Evolutionary conservation across 768 basidiomycete species (phyloP), one percentile per base, ranked within the genome.

Genomic region (Termitomyces sp.): DNA sequence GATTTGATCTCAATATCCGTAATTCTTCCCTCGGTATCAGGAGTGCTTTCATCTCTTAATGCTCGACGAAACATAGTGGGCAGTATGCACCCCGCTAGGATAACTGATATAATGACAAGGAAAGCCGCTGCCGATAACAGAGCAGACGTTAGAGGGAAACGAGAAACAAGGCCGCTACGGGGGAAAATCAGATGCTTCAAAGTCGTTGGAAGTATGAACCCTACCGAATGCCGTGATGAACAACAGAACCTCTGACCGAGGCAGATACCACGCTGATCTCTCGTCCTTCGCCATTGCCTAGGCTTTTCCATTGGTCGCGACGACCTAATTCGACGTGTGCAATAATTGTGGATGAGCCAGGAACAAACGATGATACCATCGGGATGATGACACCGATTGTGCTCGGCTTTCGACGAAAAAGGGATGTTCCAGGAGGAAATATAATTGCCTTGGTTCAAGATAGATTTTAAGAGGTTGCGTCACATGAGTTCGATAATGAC

Each of bases 321-420:
- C 92, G 83, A 4, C 92, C 92, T 44, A 94, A 66, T 64, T 88
- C 81, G n/a, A 93, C 74, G 51, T 69, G 71, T n/a, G 87, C 91
- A 49, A 72, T 64, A 14, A 87, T 67, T 13, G 71, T 71, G 14
- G 81, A 73, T 28, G 76, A 76, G 2, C 76, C 76, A 5, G 81
- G 67, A 24, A 77, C 67, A 64, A 84, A 86, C 26, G 82, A 76
- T 2, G 73, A 64, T n/a, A 92, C 62, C 55, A 94, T 72, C 0
- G 80, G 80, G 11, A 93, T 68, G 6, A 79, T 71, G 43, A 92
- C 52, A 44, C 74, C 69, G 30, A 83, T 65, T 4, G 76, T 72
- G 18, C 67, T 71, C 16, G 80, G 76, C 41, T 66, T 68, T 30
- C 71, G 62, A 45, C 74, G 76, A 36, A 82, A 66, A 59, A 77